A percentile compares a stretch with the other conserved stretches of the same genome.
Evolutionary conservation across 768 basidiomycete genomes (phyloP).

Genomic region (Mycena kentingensis): DNA sequence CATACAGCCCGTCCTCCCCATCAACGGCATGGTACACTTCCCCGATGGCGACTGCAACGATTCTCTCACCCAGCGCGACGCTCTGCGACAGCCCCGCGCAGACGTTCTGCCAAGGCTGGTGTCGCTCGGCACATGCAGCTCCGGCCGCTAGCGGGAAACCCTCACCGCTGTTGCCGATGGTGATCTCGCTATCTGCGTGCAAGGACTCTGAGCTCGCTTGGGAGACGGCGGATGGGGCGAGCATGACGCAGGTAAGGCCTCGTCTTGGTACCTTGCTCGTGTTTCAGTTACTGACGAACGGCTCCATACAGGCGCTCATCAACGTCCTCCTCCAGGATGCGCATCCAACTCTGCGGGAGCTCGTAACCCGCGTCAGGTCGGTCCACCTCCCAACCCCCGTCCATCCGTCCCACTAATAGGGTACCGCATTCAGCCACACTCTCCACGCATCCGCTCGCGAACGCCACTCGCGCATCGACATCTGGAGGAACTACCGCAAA

Average conservation of each 20-base stretch:
- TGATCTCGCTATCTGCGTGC: conserved; percentile 19
- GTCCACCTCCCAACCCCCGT: neutral
- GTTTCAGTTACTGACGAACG: no score
- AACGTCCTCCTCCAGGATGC: conserved; percentile 6
- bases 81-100: conserved; percentile 12
- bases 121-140: neutral
- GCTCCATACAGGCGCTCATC: conserved; percentile 10
- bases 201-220: conserved; percentile 22
- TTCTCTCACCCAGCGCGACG: neutral
- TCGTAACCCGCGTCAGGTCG: conserved; percentile 18
- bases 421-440: conserved; percentile 6
- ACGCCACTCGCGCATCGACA: conserved; percentile 2
- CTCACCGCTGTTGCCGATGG: neutral
- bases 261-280: neutral
- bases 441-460: conserved; percentile 9
- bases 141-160: neutral
- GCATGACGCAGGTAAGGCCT: conserved; percentile 18
- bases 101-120: conserved; percentile 17
- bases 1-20: neutral
- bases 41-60: neutral
- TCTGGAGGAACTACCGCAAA: conserved; percentile 7
- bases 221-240: conserved; percentile 16
- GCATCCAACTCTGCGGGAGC: conserved; percentile 11
- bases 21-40: neutral
- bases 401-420: neutral